A percentile compares a stretch with the other conserved stretches of the same genome.
These are phyloP conservation scores for Paraglomus brasilianum DNA, from an alignment of 192 early-diverging fungal genomes.

Conservation along the genomic window DNA sequence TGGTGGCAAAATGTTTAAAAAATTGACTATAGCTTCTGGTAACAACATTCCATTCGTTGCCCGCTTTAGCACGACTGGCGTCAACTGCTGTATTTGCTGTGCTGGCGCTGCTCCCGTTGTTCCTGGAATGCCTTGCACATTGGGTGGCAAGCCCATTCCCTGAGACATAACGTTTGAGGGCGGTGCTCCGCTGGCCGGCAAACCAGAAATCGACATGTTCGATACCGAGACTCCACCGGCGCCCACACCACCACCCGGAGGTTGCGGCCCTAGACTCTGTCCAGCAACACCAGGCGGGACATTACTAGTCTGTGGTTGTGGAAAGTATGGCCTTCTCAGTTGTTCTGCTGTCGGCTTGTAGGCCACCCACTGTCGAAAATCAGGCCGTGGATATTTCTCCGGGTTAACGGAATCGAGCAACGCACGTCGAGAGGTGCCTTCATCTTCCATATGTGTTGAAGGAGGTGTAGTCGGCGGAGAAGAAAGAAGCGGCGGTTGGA, in stretches of 20 bases:
- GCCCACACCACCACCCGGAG: neutral
- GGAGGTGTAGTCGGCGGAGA: conserved; percentile 40
- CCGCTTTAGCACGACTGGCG: neutral
- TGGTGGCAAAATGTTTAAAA: conserved; percentile 40
- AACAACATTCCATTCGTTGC: conserved; percentile 22
- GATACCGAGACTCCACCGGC: conserved; percentile 22
- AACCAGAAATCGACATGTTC: neutral
- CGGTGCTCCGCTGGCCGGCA: neutral
- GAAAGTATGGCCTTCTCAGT: conserved; percentile 22
- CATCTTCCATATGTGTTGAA: conserved; percentile 36
- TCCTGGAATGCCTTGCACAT: no score
- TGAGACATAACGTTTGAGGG: neutral
- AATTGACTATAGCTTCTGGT: conserved; percentile 40
- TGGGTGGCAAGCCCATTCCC: no score
- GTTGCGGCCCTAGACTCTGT: neutral
- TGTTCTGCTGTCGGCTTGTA: conserved; percentile 51
- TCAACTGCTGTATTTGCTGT: neutral
- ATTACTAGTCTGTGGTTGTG: neutral
- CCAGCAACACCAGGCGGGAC: neutral
- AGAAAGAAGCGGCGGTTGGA: conserved; percentile 36
- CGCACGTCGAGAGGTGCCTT: conserved; percentile 35
- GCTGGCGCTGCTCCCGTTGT: neutral
- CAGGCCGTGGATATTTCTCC: conserved; percentile 71
- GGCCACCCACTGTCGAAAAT: conserved; percentile 66
- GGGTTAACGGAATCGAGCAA: conserved; percentile 61